Base-by-base conservation (phyloP, 495 filamentous ascomycete genomes). In the Annulohypoxylon moriforme region DNA sequence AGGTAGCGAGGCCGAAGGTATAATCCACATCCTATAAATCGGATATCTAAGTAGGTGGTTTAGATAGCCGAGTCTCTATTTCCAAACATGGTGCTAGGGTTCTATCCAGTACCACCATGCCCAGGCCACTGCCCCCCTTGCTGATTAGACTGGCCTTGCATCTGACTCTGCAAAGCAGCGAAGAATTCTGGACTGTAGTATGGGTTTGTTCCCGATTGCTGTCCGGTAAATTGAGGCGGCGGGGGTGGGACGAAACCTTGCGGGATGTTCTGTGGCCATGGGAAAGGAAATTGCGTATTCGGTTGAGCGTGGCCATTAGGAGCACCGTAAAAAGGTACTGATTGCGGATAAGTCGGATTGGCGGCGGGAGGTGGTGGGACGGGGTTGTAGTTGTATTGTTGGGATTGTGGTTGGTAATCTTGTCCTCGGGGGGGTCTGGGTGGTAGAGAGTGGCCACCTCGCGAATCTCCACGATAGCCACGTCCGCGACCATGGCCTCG, bases 101-200 rank as follows among this genome's bases (percentile, higher is more conserved):
- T 25, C 68, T 68, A 71, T 27, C 68, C 68, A 58, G 38, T 66
- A 53, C 67, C 60, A 22, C 69, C 67, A 63, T 74, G 73, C 6
- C 73, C 70, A 20, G 70, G 55, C 75, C 73, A 76, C 9, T 71
- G 67, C 9, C 60, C 63, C 16, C 71, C 74, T 61, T 84, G 83
- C 57, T 81, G 80, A 22, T 78, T 75, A 33, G 79, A 78, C 56
- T 85, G 81, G 18, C 60, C 72, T 62, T 85, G 84, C 56, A 83
- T 81, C 3, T 79, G 72, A 68, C 85, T 86, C 68, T 83, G 80
- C 16, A 79, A 64, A 44, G 76, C 70, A 49, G 75, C 64, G 25
- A 92, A 83, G 79, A 93, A 90, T 0, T 87, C 83, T 5, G 91
- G 91, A 60, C 90, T 92, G 68, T 93, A 84, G 58, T 89, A 89